Percentiles rank a stretch among this genome's conserved stretches.
These are phyloP conservation scores for Tolypocladium capitatum DNA, from an alignment of 2,329 filamentous ascomycete genomes.

Conservation along the genomic window DNA sequence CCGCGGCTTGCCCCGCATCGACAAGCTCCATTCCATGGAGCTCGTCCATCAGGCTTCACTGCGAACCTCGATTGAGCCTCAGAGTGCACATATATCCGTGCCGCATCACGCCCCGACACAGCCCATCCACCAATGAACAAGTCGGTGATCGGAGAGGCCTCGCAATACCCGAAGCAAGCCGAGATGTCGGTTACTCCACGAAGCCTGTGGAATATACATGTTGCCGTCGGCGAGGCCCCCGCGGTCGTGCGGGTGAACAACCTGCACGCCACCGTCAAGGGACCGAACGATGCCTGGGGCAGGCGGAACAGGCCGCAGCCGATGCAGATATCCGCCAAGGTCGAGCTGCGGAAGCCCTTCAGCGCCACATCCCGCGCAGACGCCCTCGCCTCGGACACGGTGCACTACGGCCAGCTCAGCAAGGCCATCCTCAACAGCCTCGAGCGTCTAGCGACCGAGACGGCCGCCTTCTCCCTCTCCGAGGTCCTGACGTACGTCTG, in stretches of 20 bases:
- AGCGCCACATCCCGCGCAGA: conserved; percentile 44
- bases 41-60: background rate
- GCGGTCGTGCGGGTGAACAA: conserved; percentile 48
- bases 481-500: conserved; percentile 19
- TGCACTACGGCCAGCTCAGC: conserved; percentile 61
- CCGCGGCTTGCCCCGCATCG: background rate
- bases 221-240: conserved; percentile 13
- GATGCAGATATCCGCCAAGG: conserved; percentile 43
- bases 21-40: background rate
- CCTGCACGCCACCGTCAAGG: conserved; percentile 41
- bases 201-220: conserved; percentile 12
- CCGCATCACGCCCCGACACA: background rate
- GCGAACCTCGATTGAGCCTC: background rate
- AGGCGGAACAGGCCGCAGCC: conserved; percentile 46
- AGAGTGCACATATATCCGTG: background rate
- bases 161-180: background rate
- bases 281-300: conserved; percentile 57
- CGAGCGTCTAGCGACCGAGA: conserved; percentile 11
- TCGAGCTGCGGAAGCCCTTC: conserved; percentile 45
- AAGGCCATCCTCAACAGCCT: conserved; percentile 46
- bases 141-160: background rate
- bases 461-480: conserved; percentile 8
- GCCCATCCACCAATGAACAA: background rate
- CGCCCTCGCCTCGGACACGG: conserved; percentile 52
- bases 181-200: conserved; percentile 10